phyloP scores from a whole-genome alignment of 768 basidiomycete species.

The Suillus decipiens region DNA sequence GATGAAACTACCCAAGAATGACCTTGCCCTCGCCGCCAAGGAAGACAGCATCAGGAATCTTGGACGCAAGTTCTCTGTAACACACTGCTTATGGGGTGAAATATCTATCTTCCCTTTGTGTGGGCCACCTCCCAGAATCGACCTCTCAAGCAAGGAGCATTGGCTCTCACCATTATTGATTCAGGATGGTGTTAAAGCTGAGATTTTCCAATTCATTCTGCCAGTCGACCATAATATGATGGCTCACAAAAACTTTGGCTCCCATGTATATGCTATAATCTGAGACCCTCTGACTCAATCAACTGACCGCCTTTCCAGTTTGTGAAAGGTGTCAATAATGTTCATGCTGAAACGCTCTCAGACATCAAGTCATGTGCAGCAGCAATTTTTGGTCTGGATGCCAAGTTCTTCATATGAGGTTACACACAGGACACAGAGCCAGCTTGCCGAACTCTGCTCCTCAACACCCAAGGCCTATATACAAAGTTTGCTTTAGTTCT shows the following conservation, averaged over 20 bases:
- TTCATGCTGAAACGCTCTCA: not conserved
- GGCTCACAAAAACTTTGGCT: not conserved
- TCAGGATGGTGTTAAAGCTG: constrained; percentile 1
- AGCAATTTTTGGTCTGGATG: not conserved
- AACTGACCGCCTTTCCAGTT: not conserved
- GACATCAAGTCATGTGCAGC: not conserved
- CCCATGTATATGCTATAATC: not conserved
- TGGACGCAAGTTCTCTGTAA: not conserved
- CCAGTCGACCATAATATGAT: not conserved
- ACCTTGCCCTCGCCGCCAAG: not conserved
- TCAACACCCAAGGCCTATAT: not conserved
- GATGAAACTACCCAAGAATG: not conserved
- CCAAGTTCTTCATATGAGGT: constrained; percentile 5
- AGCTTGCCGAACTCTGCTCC: not conserved
- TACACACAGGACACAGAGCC: not conserved
- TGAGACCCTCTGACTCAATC: not conserved
- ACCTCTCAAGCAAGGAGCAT: not conserved
- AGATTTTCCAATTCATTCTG: constrained; percentile 5
- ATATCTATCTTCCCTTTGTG: not conserved
- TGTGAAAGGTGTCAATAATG: not conserved
- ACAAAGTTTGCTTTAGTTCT: constrained; percentile 3
- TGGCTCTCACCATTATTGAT: constrained; percentile 3
- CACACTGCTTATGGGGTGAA: constrained; percentile 3
- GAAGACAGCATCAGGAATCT: not conserved
- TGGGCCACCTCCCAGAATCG: not conserved